Evolutionary conservation across 495 filamentous ascomycete species (phyloP), one percentile per base, ranked within the genome.

Genomic region (Penicillium ucsense): DNA sequence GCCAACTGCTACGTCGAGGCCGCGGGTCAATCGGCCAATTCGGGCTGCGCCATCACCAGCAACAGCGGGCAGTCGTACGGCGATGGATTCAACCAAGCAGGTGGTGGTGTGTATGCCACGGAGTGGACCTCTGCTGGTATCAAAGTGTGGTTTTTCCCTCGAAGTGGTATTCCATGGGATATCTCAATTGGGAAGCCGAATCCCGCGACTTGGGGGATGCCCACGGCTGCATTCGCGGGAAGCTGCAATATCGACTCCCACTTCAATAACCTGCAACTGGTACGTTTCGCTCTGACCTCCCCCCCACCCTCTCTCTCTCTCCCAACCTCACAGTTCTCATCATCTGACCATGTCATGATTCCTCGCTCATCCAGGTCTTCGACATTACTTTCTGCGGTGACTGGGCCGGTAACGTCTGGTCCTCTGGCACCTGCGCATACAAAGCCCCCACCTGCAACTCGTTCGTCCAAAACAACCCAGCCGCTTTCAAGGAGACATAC

Each of bases 321-420:
- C 0, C 44, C 44, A 33, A 53, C 40, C 45, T n/a, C 4, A 31
- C 10, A 34, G 20, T 20, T 20, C 20, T 20, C 20, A 1, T 20
- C 20, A 20, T 20, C 20, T 20, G 20, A 20, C 20, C 20, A 20
- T 20, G 20, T 2, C 20, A 20, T 20, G 20, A 1, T 20, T 20
- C 20, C 20, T 20, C 20, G 20, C 2, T 20, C 10, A 20, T 36
- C 10, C 36, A 70, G 67, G 55, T 86, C 49, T 78, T 82, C 38
- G 80, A 86, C 51, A 82, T 79, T 35, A 78, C 83, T 49, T 75
- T 88, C 50, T 87, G 83, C 56, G 83, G 85, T 3, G 71, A 78
- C 46, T 82, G 80, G 72, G 82, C 82, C 5, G 75, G 78, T 33
- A 51, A 49, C 1, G 67, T 73, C 49, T 77, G 68, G 70, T 43